These are phyloP conservation scores for Pilatotrama ljubarskyi DNA, from an alignment of 768 basidiomycete genomes.

Conservation along the genomic window DNA sequence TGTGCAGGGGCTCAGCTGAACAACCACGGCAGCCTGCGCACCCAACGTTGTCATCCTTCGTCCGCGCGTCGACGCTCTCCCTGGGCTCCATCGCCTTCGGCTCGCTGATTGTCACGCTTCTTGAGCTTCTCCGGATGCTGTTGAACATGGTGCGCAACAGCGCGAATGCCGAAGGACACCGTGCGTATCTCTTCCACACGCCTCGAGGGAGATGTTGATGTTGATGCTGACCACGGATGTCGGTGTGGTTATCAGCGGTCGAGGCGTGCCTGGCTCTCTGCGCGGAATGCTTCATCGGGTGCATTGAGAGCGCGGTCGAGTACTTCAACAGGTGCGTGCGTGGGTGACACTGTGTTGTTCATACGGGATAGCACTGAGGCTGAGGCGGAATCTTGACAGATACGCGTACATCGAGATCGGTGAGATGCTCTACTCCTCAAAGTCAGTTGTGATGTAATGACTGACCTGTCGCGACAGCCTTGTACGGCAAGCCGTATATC, in stretches of 20 bases:
- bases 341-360: neutral
- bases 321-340: constrained; percentile 71
- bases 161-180: constrained; percentile 63
- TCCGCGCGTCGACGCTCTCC: constrained; percentile 73
- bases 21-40: constrained; percentile 53
- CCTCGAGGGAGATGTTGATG: neutral
- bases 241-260: constrained; percentile 59
- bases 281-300: constrained; percentile 74
- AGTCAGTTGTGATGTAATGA: neutral
- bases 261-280: constrained; percentile 76
- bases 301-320: constrained; percentile 65
- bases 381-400: constrained; percentile 33
- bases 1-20: neutral
- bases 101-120: constrained; percentile 76
- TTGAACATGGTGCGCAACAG: constrained; percentile 58
- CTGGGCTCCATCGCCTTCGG: constrained; percentile 87
- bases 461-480: constrained; percentile 42
- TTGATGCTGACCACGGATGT: neutral
- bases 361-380: neutral
- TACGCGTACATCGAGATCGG: constrained; percentile 86
- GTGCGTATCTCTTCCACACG: constrained; percentile 40
- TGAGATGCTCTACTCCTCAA: constrained; percentile 28
- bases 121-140: constrained; percentile 67
- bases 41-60: constrained; percentile 69
- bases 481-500: constrained; percentile 85